Conservation (phyloP, 2,329 filamentous ascomycete genomes). For the Diatrype stigma region DNA sequence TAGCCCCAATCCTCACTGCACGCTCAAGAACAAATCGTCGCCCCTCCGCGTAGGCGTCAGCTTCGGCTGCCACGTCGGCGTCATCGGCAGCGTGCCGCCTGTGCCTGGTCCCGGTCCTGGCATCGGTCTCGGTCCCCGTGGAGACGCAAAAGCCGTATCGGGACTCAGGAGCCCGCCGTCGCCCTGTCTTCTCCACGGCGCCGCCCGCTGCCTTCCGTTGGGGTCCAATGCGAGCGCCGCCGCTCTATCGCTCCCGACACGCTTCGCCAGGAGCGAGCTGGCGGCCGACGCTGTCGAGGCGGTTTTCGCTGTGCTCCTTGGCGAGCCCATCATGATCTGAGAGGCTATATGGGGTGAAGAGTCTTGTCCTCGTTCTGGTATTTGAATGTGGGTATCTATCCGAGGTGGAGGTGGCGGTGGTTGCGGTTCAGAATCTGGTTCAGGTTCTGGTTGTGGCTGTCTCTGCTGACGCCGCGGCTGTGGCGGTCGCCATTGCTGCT, state of each 20-base stretch:
- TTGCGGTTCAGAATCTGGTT: conserved; percentile 1
- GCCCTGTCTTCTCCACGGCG: conserved; percentile 22
- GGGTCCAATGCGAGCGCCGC: conserved; percentile 38
- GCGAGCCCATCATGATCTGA: conserved; percentile 17
- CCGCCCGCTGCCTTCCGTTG: conserved; percentile 18
- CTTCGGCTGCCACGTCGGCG: conserved; percentile 59
- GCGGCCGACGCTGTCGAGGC: conserved; percentile 27
- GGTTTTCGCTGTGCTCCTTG: conserved; percentile 20
- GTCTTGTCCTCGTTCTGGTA: neutral
- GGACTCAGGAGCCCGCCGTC: conserved; percentile 16
- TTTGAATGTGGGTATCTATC: conserved; percentile 5
- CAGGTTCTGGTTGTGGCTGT: no score
- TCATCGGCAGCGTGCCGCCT: conserved; percentile 34
- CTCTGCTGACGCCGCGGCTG: conserved; percentile 2
- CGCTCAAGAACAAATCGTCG: conserved; percentile 59
- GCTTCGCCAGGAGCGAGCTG: conserved; percentile 48
- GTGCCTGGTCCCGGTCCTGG: no score
- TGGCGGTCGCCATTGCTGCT: conserved; percentile 2
- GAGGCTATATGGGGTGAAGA: conserved; percentile 14
- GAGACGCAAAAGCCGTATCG: conserved; percentile 13
- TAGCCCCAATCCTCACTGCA: conserved; percentile 33
- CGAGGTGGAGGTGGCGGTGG: conserved; percentile 3
- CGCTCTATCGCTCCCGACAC: conserved; percentile 46
- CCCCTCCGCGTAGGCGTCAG: conserved; percentile 64
- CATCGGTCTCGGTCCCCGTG: no score